Percentiles rank a stretch among this genome's conserved stretches.
phyloP scores from a whole-genome alignment of 1,139 yeast genomes.

The Pichia sp. region DNA sequence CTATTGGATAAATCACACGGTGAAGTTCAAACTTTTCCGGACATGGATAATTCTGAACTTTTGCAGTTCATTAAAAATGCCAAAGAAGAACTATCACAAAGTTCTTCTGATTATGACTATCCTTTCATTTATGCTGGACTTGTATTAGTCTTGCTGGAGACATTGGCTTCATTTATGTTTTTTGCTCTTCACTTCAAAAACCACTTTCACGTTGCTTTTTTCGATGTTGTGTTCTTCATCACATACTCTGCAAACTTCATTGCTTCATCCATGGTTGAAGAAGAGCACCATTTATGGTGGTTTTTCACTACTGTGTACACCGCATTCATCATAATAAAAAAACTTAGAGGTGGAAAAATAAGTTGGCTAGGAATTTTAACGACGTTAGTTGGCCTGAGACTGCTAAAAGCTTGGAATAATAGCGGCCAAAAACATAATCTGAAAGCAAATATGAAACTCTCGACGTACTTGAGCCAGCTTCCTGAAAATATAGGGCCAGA shows the following conservation, averaged over 20 bases:
- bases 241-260: slow-evolving; percentile 59
- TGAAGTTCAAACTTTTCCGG: slow-evolving; percentile 17
- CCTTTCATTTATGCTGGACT: slow-evolving; percentile 48
- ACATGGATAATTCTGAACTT: slow-evolving; percentile 27
- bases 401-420: slow-evolving; percentile 81
- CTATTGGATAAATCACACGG: slow-evolving; percentile 28
- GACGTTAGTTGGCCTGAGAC: slow-evolving; percentile 45
- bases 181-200: slow-evolving; percentile 15
- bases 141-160: slow-evolving; percentile 32
- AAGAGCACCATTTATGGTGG: slow-evolving; percentile 97
- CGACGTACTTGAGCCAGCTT: slow-evolving; percentile 21
- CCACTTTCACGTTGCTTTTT: slow-evolving; percentile 23
- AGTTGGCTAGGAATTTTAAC: slow-evolving; percentile 3
- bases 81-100: slow-evolving; percentile 54
- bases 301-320: slow-evolving; percentile 47
- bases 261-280: slow-evolving; percentile 93
- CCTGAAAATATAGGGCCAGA: slow-evolving; percentile 23
- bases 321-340: slow-evolving; percentile 18
- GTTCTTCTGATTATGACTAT: slow-evolving; percentile 74
- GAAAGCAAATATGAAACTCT: slow-evolving; percentile 32
- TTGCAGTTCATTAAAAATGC: slow-evolving; percentile 42
- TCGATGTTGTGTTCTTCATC: slow-evolving; percentile 36
- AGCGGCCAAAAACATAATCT: slow-evolving; percentile 80
- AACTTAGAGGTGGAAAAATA: slow-evolving; percentile 1
- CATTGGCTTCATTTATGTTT: slow-evolving; percentile 28